Evolutionary conservation across 768 basidiomycete species (phyloP).

Genomic region (Cystobasidium ongulense): DNA sequence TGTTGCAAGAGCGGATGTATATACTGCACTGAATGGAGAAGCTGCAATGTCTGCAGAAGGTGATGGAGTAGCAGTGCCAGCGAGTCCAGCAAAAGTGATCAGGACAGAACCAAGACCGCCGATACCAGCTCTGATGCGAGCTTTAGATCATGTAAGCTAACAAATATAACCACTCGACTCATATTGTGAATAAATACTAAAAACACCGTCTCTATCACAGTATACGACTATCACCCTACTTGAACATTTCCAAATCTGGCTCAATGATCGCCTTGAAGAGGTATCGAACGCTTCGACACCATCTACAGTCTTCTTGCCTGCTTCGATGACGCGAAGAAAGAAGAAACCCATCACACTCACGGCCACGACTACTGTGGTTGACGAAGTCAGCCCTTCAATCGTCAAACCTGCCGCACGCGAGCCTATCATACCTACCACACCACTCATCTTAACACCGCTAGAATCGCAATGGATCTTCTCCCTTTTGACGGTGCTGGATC

Average conservation of each 20-base stretch:
- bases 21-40: background rate
- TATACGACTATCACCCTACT: constrained; percentile 26
- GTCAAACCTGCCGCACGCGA: background rate
- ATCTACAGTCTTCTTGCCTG: constrained; percentile 5
- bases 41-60: background rate
- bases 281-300: background rate
- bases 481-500: constrained; percentile 4
- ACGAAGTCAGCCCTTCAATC: background rate
- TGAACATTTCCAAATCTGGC: constrained; percentile 11
- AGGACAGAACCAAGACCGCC: background rate
- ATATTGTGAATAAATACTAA: too few species aligned
- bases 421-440: background rate
- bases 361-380: background rate
- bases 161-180: background rate
- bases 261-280: constrained; percentile 6
- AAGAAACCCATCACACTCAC: background rate
- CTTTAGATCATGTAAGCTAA: constrained; percentile 10
- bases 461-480: constrained; percentile 31
- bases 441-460: background rate
- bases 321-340: constrained; percentile 15
- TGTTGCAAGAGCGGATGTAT: background rate
- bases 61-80: background rate
- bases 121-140: constrained; percentile 2
- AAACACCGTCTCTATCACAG: too few species aligned
- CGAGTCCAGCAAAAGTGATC: background rate